Evolutionary conservation across 2,329 filamentous ascomycete species (phyloP).

Genomic region (Calonectria montana): DNA sequence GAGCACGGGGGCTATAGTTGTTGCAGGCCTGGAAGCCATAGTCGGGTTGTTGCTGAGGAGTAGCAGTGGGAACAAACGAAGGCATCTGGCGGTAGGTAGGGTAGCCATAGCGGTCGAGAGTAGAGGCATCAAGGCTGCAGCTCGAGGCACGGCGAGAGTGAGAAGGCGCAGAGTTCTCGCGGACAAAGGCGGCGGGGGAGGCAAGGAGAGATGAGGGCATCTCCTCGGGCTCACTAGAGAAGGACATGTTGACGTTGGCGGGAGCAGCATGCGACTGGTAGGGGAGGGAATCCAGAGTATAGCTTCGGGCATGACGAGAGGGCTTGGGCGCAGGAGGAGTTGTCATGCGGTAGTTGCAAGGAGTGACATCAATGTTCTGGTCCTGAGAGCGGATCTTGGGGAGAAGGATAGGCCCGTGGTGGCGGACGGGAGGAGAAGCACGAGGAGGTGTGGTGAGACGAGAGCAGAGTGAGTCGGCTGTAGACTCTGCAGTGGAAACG

Average conservation of each 20-base stretch:
- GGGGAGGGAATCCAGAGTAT: conserved; percentile 67
- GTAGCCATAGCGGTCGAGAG: conserved; percentile 79
- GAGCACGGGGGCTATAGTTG: conserved; percentile 58
- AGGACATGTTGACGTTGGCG: conserved; percentile 51
- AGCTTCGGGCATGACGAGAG: conserved; percentile 66
- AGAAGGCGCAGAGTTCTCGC: conserved; percentile 46
- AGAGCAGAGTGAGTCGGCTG: conserved; percentile 74
- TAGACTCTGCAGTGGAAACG: conserved; percentile 68
- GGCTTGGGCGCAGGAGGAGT: conserved; percentile 42
- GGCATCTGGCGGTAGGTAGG: conserved; percentile 86
- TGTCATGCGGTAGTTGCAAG: conserved; percentile 52
- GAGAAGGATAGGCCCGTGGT: conserved; percentile 82
- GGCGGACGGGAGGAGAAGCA: conserved; percentile 76
- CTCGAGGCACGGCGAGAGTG: conserved; percentile 70
- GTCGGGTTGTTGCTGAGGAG: conserved; percentile 37
- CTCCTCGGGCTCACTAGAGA: conserved; percentile 50
- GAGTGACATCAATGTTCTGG: conserved; percentile 75
- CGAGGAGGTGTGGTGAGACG: conserved; percentile 74
- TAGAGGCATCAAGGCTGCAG: conserved; percentile 74
- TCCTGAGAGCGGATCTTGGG: conserved; percentile 90
- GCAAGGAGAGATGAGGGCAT: conserved; percentile 67
- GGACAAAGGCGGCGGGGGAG: conserved; percentile 70
- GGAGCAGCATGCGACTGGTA: conserved; percentile 41
- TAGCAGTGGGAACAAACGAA: conserved; percentile 43
- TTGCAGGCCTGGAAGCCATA: conserved; percentile 57